A percentile compares a stretch with the other conserved stretches of the same genome.
phyloP scores from a whole-genome alignment of 139 green algal genomes.

The Chlamydomonas incerta region DNA sequence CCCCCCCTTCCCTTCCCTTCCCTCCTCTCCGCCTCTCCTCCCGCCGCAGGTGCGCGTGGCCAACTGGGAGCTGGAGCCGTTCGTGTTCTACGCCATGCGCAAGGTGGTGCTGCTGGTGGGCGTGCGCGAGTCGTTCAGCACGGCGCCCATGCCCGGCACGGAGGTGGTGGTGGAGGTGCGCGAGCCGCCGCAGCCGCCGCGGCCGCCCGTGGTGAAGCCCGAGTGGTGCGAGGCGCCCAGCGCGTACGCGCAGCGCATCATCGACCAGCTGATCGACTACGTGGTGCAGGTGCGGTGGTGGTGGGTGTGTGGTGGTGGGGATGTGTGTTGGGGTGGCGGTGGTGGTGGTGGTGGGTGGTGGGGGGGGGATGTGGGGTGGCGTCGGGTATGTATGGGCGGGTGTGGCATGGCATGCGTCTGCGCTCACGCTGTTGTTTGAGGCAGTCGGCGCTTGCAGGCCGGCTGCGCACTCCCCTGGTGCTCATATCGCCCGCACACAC shows the following conservation, averaged over 20 bases:
- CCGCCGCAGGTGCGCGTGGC: constrained; percentile 29
- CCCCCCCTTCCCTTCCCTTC: background rate
- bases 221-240: constrained; percentile 58
- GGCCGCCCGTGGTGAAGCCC: constrained; percentile 57
- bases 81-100: constrained; percentile 58
- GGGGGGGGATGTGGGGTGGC: too few species aligned
- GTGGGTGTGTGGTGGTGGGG: background rate
- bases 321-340: background rate
- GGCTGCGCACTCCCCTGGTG: too few species aligned
- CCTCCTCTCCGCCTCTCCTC: background rate
- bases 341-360: background rate
- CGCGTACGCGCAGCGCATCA: constrained; percentile 43
- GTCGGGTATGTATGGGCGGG: too few species aligned
- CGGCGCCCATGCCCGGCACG: constrained; percentile 24
- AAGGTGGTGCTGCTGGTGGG: constrained; percentile 43
- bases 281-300: constrained; percentile 47
- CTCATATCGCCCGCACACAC: too few species aligned
- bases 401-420: too few species aligned
- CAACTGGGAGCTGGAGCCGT: constrained; percentile 65
- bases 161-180: constrained; percentile 25
- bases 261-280: constrained; percentile 64
- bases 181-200: constrained; percentile 34
- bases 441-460: too few species aligned
- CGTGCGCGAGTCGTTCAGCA: constrained; percentile 37
- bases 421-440: too few species aligned